A percentile compares a stretch with the other conserved stretches of the same genome.
Conservation (phyloP, 225 moss, liverwort and hornwort species). For the Bryum argenteum region DNA sequence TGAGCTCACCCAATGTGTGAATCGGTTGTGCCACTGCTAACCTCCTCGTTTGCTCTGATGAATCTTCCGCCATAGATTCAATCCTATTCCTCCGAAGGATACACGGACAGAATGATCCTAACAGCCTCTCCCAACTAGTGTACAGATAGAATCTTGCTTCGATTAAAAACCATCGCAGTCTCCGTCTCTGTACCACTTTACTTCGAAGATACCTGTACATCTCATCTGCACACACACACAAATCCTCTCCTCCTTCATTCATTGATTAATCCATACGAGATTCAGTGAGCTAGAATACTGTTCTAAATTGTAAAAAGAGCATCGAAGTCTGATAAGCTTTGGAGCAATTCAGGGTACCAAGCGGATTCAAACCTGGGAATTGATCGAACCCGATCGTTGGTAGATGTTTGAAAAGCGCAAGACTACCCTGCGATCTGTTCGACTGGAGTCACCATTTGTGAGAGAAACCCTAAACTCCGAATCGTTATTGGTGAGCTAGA, state of each 20-base stretch:
- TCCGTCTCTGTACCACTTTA: constrained; percentile 31
- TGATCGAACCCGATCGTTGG: too few species aligned
- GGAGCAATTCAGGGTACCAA: too few species aligned
- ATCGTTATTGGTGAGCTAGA: too few species aligned
- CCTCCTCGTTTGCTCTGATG: neutral
- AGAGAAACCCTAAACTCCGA: too few species aligned
- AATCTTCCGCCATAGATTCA: neutral
- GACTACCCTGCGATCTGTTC: too few species aligned
- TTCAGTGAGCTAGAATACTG: too few species aligned
- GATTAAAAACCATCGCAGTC: constrained; percentile 26
- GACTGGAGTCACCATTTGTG: too few species aligned
- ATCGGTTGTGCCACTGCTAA: constrained; percentile 39
- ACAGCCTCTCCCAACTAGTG: constrained; percentile 18
- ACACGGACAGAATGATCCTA: constrained; percentile 23
- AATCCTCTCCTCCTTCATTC: neutral
- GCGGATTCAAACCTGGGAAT: too few species aligned
- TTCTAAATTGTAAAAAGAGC: too few species aligned
- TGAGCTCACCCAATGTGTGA: constrained; percentile 29
- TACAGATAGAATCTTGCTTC: constrained; percentile 15
- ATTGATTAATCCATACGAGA: too few species aligned
- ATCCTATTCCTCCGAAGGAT: neutral
- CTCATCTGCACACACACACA: constrained; percentile 13
- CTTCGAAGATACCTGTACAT: constrained; percentile 28
- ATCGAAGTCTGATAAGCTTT: too few species aligned
- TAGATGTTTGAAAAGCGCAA: too few species aligned